phyloP scores from a whole-genome alignment of 371 early-diverging fungal species.

The Actinomortierella wolfii region DNA sequence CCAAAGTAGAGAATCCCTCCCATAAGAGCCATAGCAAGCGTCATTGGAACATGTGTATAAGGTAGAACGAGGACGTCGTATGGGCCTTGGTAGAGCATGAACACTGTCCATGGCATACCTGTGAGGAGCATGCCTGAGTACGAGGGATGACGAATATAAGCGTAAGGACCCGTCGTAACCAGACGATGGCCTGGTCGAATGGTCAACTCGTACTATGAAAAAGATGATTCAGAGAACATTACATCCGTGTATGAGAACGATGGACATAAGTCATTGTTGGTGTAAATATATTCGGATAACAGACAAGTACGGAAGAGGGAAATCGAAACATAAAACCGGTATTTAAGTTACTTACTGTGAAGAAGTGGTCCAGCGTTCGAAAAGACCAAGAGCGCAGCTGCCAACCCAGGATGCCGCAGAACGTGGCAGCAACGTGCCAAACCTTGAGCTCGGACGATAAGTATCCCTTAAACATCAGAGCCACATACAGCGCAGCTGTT shows the following conservation, averaged over 20 bases:
- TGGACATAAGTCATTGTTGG: neutral
- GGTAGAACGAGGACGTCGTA: slow-evolving; percentile 1
- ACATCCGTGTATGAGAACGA: neutral
- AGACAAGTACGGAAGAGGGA: neutral
- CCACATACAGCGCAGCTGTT: slow-evolving; percentile 17
- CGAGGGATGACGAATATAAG: slow-evolving; percentile 20
- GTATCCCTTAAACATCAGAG: slow-evolving; percentile 15
- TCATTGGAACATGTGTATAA: neutral
- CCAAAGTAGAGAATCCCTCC: neutral
- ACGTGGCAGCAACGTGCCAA: slow-evolving; percentile 11
- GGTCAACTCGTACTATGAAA: slow-evolving; percentile 8
- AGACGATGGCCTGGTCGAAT: slow-evolving; percentile 17
- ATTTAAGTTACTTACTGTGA: slow-evolving; percentile 13
- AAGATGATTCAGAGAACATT: neutral
- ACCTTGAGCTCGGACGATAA: slow-evolving; percentile 11
- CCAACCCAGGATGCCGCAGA: neutral
- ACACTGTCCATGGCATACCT: neutral
- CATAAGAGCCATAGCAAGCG: neutral
- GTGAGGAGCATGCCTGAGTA: slow-evolving; percentile 9
- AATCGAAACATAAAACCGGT: neutral
- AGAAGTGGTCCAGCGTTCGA: slow-evolving; percentile 12
- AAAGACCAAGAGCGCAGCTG: slow-evolving; percentile 16
- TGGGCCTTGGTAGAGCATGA: slow-evolving; percentile 12
- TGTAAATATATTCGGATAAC: no score
- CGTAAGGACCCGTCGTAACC: slow-evolving; percentile 9